phyloP scores from a whole-genome alignment of 2,329 filamentous ascomycete species.

The Fusarium udum region DNA sequence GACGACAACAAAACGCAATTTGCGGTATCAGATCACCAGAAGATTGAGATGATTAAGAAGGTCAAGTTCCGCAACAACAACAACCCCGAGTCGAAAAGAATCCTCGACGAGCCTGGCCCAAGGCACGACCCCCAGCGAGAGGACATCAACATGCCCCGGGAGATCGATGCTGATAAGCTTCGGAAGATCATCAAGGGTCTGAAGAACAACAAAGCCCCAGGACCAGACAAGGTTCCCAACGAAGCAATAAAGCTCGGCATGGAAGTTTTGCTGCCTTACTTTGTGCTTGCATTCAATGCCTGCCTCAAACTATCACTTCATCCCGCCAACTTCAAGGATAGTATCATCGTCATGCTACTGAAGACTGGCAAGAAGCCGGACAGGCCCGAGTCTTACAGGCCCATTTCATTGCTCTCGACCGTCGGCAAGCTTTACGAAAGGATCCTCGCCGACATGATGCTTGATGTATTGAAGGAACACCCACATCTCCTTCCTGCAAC shows the following conservation, averaged over 20 bases:
- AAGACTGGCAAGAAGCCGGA: background rate
- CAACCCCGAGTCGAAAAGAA: background rate
- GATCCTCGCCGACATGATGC: background rate
- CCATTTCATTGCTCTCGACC: constrained; percentile 8
- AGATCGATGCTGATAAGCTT: background rate
- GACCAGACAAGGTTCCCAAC: constrained; percentile 4
- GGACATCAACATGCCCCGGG: background rate
- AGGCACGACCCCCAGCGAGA: background rate
- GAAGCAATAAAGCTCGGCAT: constrained; percentile 3
- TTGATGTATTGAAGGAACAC: background rate
- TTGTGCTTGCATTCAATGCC: background rate
- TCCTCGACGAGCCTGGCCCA: background rate
- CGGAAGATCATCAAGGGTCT: background rate
- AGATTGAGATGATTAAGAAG: background rate
- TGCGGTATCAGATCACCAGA: background rate
- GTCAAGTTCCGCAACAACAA: background rate
- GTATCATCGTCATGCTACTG: constrained; percentile 1
- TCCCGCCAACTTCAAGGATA: constrained; percentile 3
- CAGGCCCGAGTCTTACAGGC: constrained; percentile 1
- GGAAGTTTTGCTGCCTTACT: background rate
- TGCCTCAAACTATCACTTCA: constrained; percentile 2
- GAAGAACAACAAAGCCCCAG: background rate
- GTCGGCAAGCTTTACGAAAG: constrained; percentile 17
- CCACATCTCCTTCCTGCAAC: background rate
- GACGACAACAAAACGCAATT: background rate